phyloP scores from a whole-genome alignment of 495 filamentous ascomycete genomes.

The Lasiosphaeria ovina region DNA sequence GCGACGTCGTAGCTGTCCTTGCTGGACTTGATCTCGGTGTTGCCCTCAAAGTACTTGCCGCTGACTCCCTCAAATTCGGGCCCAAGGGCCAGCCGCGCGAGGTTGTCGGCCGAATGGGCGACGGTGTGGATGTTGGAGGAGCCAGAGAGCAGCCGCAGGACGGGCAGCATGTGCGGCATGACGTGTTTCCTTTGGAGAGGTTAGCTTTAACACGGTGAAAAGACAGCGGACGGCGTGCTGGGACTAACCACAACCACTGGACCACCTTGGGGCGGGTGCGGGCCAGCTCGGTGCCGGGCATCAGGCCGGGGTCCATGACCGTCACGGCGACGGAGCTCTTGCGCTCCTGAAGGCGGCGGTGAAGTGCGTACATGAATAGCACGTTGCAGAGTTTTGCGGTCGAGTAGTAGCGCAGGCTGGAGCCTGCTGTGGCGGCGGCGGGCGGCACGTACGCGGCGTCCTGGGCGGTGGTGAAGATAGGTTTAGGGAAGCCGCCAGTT shows the following conservation, averaged over 20 bases:
- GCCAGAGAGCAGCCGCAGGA: not conserved
- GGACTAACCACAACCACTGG: not conserved
- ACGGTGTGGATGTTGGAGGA: not conserved
- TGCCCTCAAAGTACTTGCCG: not conserved
- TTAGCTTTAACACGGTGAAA: not conserved
- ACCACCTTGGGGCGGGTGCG: not conserved
- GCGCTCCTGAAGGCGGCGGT: not conserved
- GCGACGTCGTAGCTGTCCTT: not conserved
- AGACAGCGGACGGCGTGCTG: not conserved
- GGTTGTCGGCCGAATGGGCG: not conserved
- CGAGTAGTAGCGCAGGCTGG: not conserved
- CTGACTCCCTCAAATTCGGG: not conserved
- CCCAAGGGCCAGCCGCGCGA: not conserved
- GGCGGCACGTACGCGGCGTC: not conserved
- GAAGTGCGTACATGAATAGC: not conserved
- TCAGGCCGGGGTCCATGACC: not conserved
- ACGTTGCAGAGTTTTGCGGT: not conserved
- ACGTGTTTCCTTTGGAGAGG: not conserved
- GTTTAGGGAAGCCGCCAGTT: not conserved
- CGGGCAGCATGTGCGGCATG: not conserved
- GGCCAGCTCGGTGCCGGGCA: not conserved
- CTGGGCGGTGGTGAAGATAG: not conserved
- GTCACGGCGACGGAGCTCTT: not conserved
- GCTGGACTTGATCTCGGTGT: not conserved
- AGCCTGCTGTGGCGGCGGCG: not conserved